Evolutionary conservation across 73 alveolate species (phyloP), one percentile per base, ranked within the genome.

Genomic region (Vitrella brassicaformis): DNA sequence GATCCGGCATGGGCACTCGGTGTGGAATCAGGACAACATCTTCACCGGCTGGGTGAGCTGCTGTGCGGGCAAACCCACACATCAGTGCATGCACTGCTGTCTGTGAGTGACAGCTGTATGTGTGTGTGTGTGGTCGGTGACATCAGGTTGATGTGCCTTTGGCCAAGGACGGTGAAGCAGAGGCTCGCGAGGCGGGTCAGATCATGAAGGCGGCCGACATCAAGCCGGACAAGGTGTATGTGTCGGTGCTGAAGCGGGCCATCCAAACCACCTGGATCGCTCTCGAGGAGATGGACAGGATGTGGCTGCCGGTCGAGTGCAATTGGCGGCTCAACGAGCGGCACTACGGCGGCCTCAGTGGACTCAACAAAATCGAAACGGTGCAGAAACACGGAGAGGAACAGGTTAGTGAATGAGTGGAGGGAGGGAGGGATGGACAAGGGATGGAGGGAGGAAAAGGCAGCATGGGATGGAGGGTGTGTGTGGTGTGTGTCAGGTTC

Each of bases 321-420:
- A 81, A 80, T 47, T 94, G 95, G 95, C 81, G 96, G 73, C 85
- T 94, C 31, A 94, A 94, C 76, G 98, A 92, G 72, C 81, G 99
- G 82, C 98, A 94, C 79, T 92, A 94, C 85, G 99, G 99, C 8
- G 97, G 93, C 27, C 85, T 94, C 14, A 86, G 88, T 83, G 99
- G 99, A 30, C 73, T 90, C 67, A 94, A 94, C 82, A 94, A 94
- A 82, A 86, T 92, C 66, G 99, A 94, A 66, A 93, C 95, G 67
- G 93, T 94, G n/a, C 89, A 83, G 68, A 91, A 90, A 82, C 94
- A 93, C 82, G 99, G 99, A 10, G 78, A 7, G 18, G 92, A 85
- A 18, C 74, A 81, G 71, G 88, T 81, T 0, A 32, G 71, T 4
- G 56, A 39, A 4, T 39, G 22, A 39, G 56, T 4, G 56, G 56